phyloP scores from a whole-genome alignment of 805 yeast genomes.

The Priceomyces medius region DNA sequence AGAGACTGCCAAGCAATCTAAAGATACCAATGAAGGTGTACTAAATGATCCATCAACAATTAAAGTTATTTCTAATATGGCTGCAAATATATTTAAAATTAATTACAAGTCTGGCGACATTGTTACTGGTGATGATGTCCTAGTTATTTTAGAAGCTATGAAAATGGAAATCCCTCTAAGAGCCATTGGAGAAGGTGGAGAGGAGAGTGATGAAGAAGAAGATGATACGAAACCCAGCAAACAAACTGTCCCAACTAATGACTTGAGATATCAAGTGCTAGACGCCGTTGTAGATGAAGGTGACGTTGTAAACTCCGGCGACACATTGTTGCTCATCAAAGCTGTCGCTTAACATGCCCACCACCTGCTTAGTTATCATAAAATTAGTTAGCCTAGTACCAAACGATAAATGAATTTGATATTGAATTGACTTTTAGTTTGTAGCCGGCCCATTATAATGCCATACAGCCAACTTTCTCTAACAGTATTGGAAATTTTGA shows the following conservation, averaged over 20 bases:
- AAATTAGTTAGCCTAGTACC: too few species aligned
- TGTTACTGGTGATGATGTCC: slow-evolving; percentile 71
- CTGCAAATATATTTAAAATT: slow-evolving; percentile 91
- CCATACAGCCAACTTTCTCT: too few species aligned
- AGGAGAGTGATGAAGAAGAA: too few species aligned
- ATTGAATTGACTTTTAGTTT: too few species aligned
- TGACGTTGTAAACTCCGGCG: too few species aligned
- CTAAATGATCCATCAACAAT: slow-evolving; percentile 42
- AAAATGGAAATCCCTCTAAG: slow-evolving; percentile 92
- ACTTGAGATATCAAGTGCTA: neutral
- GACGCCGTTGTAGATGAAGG: too few species aligned
- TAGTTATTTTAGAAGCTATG: slow-evolving; percentile 95
- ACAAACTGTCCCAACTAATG: neutral
- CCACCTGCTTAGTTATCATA: too few species aligned
- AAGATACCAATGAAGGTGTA: slow-evolving; percentile 62
- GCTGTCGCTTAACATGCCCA: too few species aligned
- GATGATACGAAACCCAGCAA: neutral
- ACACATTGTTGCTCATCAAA: too few species aligned
- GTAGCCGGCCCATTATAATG: too few species aligned
- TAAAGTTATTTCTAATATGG: slow-evolving; percentile 73
- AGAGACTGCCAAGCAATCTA: slow-evolving; percentile 70
- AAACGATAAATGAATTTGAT: too few species aligned
- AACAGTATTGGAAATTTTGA: too few species aligned
- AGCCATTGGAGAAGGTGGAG: slow-evolving; percentile 69
- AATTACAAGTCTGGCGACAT: slow-evolving; percentile 91